Evolutionary conservation across 192 early-diverging fungal species (phyloP), one percentile per base, ranked within the genome.

Genomic region (Pilobolus umbonatus): DNA sequence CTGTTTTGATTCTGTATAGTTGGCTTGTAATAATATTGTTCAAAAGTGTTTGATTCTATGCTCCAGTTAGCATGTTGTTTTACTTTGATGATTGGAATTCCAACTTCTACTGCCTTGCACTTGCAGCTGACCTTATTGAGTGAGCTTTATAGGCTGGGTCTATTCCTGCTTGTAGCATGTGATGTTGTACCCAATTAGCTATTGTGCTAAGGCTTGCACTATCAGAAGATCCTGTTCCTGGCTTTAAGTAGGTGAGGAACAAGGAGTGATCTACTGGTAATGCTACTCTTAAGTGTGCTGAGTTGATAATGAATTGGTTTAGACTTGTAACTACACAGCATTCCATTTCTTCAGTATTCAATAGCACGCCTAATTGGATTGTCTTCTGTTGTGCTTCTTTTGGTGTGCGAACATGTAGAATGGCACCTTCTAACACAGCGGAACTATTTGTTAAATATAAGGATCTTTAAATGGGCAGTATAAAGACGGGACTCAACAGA

Each of bases 351-450:
- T 46, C 44, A 21, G 10, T n/a, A 24, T n/a, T 22, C n/a, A 12
- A 17, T 25, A 55, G 38, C 22, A 22, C 8, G n/a, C n/a, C n/a
- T n/a, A n/a, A n/a, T n/a, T n/a, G n/a, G 1, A 28, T 34, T 29
- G 43, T 44, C 9, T 58, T 58, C 6, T 30, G 29, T 32, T 45
- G 29, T 14, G 30, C 31, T 46, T 47, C 57, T 15, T 58, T 58
- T 5, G 43, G 44, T 36, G 32, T 10, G 1, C 43, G 2, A 29
- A 34, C 17, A 34, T 47, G 45, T 4, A 59, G 12, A 22, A 36
- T 25, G 15, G 21, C 5, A 36, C 32, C 19, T 11, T 40, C n/a
- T 34, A 15, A 5, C n/a, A n/a, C n/a, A n/a, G n/a, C n/a, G n/a
- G n/a, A n/a, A n/a, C n/a, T n/a, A n/a, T n/a, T n/a, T n/a, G n/a